phyloP scores from a whole-genome alignment of 257 asterid genomes.

The Rubia yunnanensis region DNA sequence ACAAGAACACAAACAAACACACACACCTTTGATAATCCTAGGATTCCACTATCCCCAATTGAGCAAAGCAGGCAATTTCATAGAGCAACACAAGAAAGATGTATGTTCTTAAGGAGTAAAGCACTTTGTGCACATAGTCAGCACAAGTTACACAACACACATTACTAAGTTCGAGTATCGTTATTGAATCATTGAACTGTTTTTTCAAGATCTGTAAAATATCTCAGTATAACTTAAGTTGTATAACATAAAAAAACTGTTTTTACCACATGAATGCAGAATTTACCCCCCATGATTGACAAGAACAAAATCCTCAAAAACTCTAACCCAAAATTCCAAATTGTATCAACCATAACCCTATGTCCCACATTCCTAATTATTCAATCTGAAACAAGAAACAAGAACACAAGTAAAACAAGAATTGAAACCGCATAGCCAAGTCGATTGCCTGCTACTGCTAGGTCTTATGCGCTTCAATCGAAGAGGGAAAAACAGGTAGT shows the following conservation, averaged over 20 bases:
- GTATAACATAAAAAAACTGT: neutral
- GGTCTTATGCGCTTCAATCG: neutral
- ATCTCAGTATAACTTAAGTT: neutral
- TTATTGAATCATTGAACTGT: too few relatives aligned
- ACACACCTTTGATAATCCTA: neutral
- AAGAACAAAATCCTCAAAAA: neutral
- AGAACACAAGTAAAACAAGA: neutral
- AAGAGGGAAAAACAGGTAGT: neutral
- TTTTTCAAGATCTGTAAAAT: too few relatives aligned
- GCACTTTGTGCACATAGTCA: neutral
- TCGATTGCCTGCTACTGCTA: too few relatives aligned
- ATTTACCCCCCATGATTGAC: neutral
- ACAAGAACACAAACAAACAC: neutral
- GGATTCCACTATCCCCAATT: neutral
- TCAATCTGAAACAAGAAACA: neutral
- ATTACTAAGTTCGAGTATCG: neutral
- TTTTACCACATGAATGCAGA: neutral
- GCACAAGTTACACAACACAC: neutral
- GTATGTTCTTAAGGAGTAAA: too few relatives aligned
- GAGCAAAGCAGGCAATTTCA: neutral
- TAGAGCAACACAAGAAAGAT: neutral
- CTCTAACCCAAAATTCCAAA: neutral
- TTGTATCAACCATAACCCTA: neutral
- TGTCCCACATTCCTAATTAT: neutral
- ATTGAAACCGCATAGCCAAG: neutral